Evolutionary conservation across 192 early-diverging fungal genomes (phyloP), one percentile per base, ranked within the genome.

Genomic region (Coemansia sp.): DNA sequence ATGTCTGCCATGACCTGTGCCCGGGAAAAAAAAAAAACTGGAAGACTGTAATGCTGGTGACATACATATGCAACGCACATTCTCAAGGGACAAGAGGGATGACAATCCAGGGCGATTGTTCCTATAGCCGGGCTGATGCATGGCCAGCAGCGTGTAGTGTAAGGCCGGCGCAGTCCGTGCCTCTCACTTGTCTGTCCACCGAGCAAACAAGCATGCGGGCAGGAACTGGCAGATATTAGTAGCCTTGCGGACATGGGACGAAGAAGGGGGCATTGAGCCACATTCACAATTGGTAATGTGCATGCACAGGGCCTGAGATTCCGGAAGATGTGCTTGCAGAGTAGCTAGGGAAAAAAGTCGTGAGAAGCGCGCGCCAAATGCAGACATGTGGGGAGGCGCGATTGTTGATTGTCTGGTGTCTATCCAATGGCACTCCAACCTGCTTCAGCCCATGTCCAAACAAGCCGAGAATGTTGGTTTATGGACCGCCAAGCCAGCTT

Each of bases 1-100:
- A 31, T 59, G 57, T 59, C 57, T 59, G 57, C 6, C 57, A 14
- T 59, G 57, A 59, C 57, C 57, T n/a, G 57, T 59, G 57, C 32
- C 31, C 57, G 2, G 8, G 8, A 34, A 59, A 0, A 36, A 36
- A 36, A 36, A 34, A 32, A n/a, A 9, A 36, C 12, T 4, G 51
- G 51, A 11, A 21, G 48, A 51, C 25, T 19, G 48, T 42, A 42
- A 42, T 42, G 41, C 41, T 42, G 41, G 41, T 42, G 41, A 15
- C 45, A 53, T 53, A 53, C 50, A 53, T 27, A 53, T 59, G 31
- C 57, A 59, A 8, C 21, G 2, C 51, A 29, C 57, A 59, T 59
- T 59, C 57, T 34, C 57, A 23, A 34, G 27, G 57, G 32, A 36
- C 32, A 31, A 55, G 51, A 25, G 51, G 48, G 51, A 31, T 31